A percentile compares a stretch with the other conserved stretches of the same genome.
phyloP scores from a whole-genome alignment of 495 filamentous ascomycete genomes.

The Alectoria sarmentosa region DNA sequence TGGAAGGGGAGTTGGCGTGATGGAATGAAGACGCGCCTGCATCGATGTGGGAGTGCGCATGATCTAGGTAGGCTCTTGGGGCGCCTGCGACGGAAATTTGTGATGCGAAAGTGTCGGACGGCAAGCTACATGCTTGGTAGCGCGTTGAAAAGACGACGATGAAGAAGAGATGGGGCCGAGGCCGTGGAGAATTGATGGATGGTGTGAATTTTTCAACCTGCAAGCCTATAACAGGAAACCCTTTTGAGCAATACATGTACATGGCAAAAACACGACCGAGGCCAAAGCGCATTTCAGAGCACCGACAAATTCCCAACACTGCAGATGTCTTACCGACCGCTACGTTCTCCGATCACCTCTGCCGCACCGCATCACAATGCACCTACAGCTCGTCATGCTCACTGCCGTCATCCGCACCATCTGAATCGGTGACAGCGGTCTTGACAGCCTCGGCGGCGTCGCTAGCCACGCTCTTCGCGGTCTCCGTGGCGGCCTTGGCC shows the following conservation, averaged over 20 bases:
- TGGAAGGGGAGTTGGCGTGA: too few relatives aligned
- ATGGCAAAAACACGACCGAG: not conserved
- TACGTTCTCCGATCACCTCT: not conserved
- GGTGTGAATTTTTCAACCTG: not conserved
- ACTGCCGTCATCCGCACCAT: conserved; percentile 40
- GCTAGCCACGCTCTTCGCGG: conserved; percentile 32
- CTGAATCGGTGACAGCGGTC: conserved; percentile 30
- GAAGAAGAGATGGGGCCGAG: not conserved
- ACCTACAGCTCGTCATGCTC: conserved; percentile 62
- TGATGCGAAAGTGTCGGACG: not conserved
- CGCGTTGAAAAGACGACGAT: not conserved
- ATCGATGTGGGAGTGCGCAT: too few relatives aligned
- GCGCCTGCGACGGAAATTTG: too few relatives aligned
- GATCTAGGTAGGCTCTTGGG: too few relatives aligned
- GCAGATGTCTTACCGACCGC: not conserved
- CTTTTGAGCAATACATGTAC: not conserved
- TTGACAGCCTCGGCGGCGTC: conserved; percentile 39
- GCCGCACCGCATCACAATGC: not conserved
- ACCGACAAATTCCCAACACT: not conserved
- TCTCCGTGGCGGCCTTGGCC: conserved; percentile 50
- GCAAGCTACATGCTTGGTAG: not conserved
- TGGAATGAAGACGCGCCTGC: too few relatives aligned
- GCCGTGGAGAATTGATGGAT: too few relatives aligned
- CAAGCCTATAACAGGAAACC: not conserved
- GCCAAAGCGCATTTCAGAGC: not conserved